Evolutionary conservation across 805 yeast species (phyloP), one percentile per base, ranked within the genome.

Genomic region (Candida ficus): DNA sequence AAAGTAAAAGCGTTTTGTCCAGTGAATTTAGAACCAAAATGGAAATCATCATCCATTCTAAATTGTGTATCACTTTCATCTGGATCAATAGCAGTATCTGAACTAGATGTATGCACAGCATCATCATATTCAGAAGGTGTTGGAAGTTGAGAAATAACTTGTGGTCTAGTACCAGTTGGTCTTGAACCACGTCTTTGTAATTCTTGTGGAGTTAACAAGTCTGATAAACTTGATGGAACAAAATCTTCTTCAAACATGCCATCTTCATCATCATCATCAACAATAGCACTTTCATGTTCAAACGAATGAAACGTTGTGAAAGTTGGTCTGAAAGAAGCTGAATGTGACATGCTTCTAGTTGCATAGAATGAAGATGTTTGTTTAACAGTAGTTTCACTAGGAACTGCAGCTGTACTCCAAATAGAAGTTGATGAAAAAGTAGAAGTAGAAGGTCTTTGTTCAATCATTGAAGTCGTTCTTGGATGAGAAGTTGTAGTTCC

Each of bases 221-320:
- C 95, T n/a, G 81, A 75, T 29, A 89, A 63, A 22, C 90, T 76
- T 6, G 82, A 78, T 1, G 97, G 97, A 4, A 89, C 83, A 50
- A 78, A 83, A 55, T 85, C 95, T 48, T 85, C 90, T 35, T 75
- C 85, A 55, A 60, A 62, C 43, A 52, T 44, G n/a, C 42, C 70
- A 36, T 53, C 37, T 25, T 50, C 43, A 14, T 58, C 63, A 14
- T 58, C 64, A 40, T 65, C 69, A 35, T 67, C 70, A 26, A 60
- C 61, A 7, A 55, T 62, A n/a, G 70, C 58, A 44, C 42, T 46
- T 18, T 47, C 58, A 33, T 40, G 32, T 5, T 9, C 20, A 2
- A 29, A 14, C 3, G 41, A 26, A 14, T 10, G 37, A 23, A 8
- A 25, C 20, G 8, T 25, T 31, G n/a, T n/a, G 13, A 41, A 32